phyloP scores from a whole-genome alignment of 192 early-diverging fungal genomes.

The Phycomyces blakesleeanus region DNA sequence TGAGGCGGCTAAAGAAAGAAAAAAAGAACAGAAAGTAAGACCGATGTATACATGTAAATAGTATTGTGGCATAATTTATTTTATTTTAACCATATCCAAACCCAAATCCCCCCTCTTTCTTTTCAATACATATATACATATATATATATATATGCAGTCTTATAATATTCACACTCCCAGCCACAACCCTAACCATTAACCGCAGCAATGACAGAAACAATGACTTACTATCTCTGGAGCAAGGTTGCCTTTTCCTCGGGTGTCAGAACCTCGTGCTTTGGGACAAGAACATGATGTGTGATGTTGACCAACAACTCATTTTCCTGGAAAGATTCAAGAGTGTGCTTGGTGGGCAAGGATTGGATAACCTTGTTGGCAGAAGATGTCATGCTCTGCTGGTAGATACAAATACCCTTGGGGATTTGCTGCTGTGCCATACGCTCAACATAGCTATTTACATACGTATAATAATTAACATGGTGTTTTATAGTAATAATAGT shows the following conservation, averaged over 20 bases:
- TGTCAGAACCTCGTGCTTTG: slow-evolving; percentile 82
- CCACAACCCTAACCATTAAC: neutral
- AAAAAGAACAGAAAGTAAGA: too few species aligned
- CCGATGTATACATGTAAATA: too few species aligned
- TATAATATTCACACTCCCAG: too few species aligned
- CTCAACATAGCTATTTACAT: slow-evolving; percentile 52
- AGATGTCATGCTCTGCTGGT: slow-evolving; percentile 76
- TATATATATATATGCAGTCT: too few species aligned
- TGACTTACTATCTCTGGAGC: slow-evolving; percentile 82
- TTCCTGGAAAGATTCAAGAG: slow-evolving; percentile 87
- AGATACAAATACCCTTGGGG: slow-evolving; percentile 84
- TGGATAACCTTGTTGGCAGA: slow-evolving; percentile 80
- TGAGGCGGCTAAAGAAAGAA: slow-evolving; percentile 64
- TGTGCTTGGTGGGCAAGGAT: slow-evolving; percentile 63
- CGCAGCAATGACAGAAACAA: neutral
- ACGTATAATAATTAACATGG: slow-evolving; percentile 11
- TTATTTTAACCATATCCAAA: too few species aligned
- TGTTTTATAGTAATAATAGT: too few species aligned
- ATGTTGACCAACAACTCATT: slow-evolving; percentile 95
- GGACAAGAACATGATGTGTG: slow-evolving; percentile 93
- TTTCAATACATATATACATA: too few species aligned
- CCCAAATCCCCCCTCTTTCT: neutral
- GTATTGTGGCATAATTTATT: too few species aligned
- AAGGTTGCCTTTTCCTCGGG: slow-evolving; percentile 89
- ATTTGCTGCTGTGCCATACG: slow-evolving; percentile 84